Evolutionary conservation across 75 land plant genomes (phyloP).

Genomic region (Isoetes taiwanensis): DNA sequence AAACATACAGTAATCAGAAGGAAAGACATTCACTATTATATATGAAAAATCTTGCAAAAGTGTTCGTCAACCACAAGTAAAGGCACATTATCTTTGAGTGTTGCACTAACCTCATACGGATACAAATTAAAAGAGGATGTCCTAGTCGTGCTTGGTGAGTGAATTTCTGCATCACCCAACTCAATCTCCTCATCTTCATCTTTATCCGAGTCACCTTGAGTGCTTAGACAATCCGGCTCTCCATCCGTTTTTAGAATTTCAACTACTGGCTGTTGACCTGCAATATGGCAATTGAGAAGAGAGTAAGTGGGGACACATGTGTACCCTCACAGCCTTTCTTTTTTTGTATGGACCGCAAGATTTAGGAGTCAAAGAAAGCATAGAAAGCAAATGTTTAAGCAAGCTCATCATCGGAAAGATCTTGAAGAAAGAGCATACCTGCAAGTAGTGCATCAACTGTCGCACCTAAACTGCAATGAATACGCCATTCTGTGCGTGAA

Average conservation of each 20-base stretch:
- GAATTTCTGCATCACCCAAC: conserved; percentile 4
- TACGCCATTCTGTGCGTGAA: conserved; percentile 76
- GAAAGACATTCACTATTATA: too few species aligned
- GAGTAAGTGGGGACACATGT: neutral
- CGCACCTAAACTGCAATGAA: conserved; percentile 82
- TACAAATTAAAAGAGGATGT: conserved; percentile 48
- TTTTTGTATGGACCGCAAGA: neutral
- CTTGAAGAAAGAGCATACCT: conserved; percentile 23
- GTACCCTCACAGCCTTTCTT: neutral
- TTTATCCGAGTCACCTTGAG: too few species aligned
- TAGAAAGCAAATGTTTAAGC: too few species aligned
- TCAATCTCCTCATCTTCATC: conserved; percentile 17
- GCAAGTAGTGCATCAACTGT: conserved; percentile 94
- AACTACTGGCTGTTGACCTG: conserved; percentile 65
- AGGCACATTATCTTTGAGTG: neutral
- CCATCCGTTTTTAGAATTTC: conserved; percentile 56
- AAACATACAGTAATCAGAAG: too few species aligned
- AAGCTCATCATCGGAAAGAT: too few species aligned
- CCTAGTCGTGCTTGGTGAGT: conserved; percentile 6
- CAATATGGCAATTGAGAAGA: neutral
- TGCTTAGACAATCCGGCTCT: too few species aligned
- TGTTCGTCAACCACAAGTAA: too few species aligned
- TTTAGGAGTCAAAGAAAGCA: neutral
- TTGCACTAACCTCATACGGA: conserved; percentile 53
- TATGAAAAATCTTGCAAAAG: too few species aligned